These are phyloP conservation scores for Rutidosis leptorrhynchoides DNA, from an alignment of 129 eudicot genomes.

Conservation along the genomic window DNA sequence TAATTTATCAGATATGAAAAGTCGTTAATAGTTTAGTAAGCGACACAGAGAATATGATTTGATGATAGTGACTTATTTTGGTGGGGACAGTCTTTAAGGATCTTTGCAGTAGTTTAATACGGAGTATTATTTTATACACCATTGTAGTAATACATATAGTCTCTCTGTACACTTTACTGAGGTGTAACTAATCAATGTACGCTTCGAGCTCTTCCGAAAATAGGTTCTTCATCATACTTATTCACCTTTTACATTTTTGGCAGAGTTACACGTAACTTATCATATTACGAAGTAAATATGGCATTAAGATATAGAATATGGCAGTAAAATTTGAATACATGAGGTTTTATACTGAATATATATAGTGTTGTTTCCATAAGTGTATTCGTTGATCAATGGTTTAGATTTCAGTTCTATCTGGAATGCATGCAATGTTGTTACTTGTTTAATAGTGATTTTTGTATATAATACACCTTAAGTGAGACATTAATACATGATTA, in stretches of 20 bases:
- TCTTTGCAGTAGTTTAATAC: conserved; percentile 26
- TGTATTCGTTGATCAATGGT: background rate
- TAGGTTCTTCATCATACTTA: too few species aligned
- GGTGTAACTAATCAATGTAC: conserved; percentile 11
- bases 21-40: conserved; percentile 31
- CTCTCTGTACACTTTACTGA: conserved; percentile 2
- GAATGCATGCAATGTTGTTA: background rate
- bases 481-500: background rate
- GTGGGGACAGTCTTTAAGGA: conserved; percentile 34
- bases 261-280: background rate
- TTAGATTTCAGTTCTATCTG: background rate
- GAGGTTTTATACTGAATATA: background rate
- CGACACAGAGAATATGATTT: conserved; percentile 39
- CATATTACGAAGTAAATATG: background rate
- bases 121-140: conserved; percentile 11
- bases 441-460: background rate
- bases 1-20: conserved; percentile 28
- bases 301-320: background rate
- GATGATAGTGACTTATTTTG: conserved; percentile 45
- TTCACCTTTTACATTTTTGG: too few species aligned
- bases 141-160: background rate
- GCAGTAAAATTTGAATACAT: background rate
- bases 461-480: background rate
- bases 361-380: background rate
- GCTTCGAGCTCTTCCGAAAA: too few species aligned